Base-by-base conservation (phyloP, 2,329 filamentous ascomycete genomes). In the Scedosporium minutisporum region DNA sequence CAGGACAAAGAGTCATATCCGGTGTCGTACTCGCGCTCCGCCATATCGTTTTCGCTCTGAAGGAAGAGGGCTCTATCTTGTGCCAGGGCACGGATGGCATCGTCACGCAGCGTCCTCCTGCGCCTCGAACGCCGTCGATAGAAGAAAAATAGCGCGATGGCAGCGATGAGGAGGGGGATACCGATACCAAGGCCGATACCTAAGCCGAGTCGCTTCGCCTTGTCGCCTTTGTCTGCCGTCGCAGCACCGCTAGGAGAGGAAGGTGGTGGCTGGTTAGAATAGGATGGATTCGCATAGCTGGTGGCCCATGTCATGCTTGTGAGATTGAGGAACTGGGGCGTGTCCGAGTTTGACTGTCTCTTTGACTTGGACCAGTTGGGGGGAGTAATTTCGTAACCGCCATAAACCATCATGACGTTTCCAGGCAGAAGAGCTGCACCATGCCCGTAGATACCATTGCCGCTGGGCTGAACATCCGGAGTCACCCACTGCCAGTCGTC, bases 401-500 rank as follows among this genome's bases (percentile, higher is more conserved):
- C 86, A 55, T 86, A 82, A 1, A 88, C 76, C 80, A 88, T 84
- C 83, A 89, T 86, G 2, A 88, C 78, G 66, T 88, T 87, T 2
- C 86, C 86, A 0, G 86, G 86, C 3, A 89, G 72, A 62, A 88
- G 75, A 1, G 78, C 80, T 1, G 86, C 84, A 1, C 84, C 86
- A 67, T 89, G 86, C 0, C 86, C 86, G 68, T 84, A 88, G 0
- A 87, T 73, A 0, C 81, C 83, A 1, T 69, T 62, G 0, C 71
- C 77, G 14, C 72, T 70, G 1, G 77, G 81, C 70, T 81, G 80
- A 3, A 77, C 69, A 0, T 76, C 69, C 0, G 90, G 89, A 0
- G 89, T 76, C 1, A 76, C 78, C 90, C 90, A 95, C 65, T 79
- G 75, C 90, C 90, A 93, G 38, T 84, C 79, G 7, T 87, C 89